A percentile compares a stretch with the other conserved stretches of the same genome.
phyloP scores from a whole-genome alignment of 495 filamentous ascomycete genomes.

The Penicillium canariense region DNA sequence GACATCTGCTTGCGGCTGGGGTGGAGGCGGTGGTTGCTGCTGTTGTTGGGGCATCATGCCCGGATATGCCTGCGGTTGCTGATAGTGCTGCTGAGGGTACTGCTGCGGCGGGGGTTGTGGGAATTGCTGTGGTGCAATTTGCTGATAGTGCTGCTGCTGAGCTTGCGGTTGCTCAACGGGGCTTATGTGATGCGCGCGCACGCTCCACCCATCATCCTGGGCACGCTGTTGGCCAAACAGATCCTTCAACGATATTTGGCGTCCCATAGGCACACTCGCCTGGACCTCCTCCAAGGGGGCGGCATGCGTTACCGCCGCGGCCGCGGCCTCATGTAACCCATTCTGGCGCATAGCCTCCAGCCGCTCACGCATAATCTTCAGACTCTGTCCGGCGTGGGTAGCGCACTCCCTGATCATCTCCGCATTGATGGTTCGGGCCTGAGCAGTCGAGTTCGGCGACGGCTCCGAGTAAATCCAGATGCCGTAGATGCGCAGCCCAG shows the following conservation, averaged over 20 bases:
- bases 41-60: constrained; percentile 16
- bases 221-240: constrained; percentile 55
- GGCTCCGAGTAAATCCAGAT: constrained; percentile 65
- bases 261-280: constrained; percentile 47
- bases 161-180: constrained; percentile 13
- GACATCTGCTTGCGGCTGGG: constrained; percentile 31
- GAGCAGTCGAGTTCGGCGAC: constrained; percentile 52
- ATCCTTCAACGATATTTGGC: constrained; percentile 53
- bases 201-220: constrained; percentile 51
- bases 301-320: constrained; percentile 26
- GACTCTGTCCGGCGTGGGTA: constrained; percentile 44
- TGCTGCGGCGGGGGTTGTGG: constrained; percentile 8
- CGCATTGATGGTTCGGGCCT: constrained; percentile 48
- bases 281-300: constrained; percentile 35
- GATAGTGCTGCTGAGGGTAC: constrained; percentile 2
- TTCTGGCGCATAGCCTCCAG: constrained; percentile 40
- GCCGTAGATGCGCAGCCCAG: constrained; percentile 48
- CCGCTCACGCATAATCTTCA: constrained; percentile 43
- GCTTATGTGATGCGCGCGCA: constrained; percentile 41
- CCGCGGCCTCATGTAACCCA: constrained; percentile 37
- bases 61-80: constrained; percentile 13
- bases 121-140: constrained; percentile 4
- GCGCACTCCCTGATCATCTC: constrained; percentile 56
- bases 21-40: constrained; percentile 15
- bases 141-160: constrained; percentile 1